A percentile compares a stretch with the other conserved stretches of the same genome.
phyloP scores from a whole-genome alignment of 1,139 yeast genomes.

The Geotrichum fermentans region DNA sequence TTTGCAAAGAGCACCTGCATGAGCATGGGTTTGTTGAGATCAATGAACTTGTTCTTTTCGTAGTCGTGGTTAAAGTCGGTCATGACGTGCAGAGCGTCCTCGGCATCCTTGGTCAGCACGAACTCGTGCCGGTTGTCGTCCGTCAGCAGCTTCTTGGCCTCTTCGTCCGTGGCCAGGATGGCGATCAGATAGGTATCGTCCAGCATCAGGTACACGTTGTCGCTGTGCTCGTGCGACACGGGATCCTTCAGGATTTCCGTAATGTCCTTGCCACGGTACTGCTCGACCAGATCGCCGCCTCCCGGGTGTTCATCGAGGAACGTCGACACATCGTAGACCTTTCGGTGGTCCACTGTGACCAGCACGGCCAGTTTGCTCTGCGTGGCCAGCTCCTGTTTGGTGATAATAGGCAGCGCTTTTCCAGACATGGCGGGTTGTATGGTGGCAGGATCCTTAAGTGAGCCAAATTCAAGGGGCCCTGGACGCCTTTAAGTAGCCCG shows the following conservation, averaged over 20 bases:
- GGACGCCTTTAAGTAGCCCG: background rate
- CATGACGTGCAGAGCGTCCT: constrained; percentile 63
- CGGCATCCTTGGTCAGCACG: constrained; percentile 37
- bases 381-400: constrained; percentile 43
- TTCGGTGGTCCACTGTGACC: constrained; percentile 72
- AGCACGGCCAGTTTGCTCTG: constrained; percentile 62
- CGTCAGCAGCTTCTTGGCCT: constrained; percentile 49
- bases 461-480: too few relatives aligned
- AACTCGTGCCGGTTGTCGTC: constrained; percentile 30
- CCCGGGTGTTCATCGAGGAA: constrained; percentile 86
- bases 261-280: constrained; percentile 79
- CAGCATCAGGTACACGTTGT: constrained; percentile 80
- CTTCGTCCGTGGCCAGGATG: constrained; percentile 56
- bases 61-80: constrained; percentile 74
- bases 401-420: constrained; percentile 41
- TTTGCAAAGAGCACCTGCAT: constrained; percentile 69
- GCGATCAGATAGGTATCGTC: constrained; percentile 68
- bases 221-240: constrained; percentile 70
- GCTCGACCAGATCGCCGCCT: constrained; percentile 68
- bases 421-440: too few relatives aligned
- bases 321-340: constrained; percentile 74
- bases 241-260: constrained; percentile 70
- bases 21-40: constrained; percentile 73
- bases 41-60: constrained; percentile 76
- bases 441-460: too few relatives aligned